These are phyloP conservation scores for Vanrija sp. DNA, from an alignment of 1,284 basidiomycete genomes.

Conservation along the genomic window DNA sequence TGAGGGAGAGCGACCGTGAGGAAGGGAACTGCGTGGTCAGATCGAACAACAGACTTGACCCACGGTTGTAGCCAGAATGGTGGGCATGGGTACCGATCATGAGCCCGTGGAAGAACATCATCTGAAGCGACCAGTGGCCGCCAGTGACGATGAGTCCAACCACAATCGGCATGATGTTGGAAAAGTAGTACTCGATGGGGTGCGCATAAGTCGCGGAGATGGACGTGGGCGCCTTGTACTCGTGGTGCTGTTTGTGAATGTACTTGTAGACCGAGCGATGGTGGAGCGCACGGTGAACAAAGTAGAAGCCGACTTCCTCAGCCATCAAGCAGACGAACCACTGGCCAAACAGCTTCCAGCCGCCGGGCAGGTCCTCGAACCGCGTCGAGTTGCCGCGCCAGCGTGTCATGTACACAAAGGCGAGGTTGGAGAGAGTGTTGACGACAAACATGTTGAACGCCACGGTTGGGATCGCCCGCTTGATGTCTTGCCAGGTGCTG, in stretches of 20 bases:
- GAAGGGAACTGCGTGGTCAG: neutral
- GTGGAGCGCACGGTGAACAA: constrained; percentile 51
- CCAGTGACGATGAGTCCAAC: neutral
- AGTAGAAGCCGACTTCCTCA: neutral
- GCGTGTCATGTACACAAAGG: neutral
- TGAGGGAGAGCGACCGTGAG: neutral
- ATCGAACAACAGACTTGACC: too few species aligned
- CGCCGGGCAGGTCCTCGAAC: neutral
- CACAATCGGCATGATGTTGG: neutral
- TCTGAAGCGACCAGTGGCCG: neutral
- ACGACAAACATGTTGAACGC: neutral
- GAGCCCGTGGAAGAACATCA: neutral
- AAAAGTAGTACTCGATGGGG: neutral
- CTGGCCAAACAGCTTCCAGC: neutral
- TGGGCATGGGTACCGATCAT: neutral
- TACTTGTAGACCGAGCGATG: constrained; percentile 82
- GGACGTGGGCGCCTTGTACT: constrained; percentile 51
- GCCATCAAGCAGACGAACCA: neutral
- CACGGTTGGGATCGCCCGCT: neutral
- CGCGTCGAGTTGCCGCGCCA: neutral
- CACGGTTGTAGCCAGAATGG: neutral
- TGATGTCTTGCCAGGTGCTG: neutral
- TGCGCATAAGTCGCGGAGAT: neutral
- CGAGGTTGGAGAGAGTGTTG: neutral
- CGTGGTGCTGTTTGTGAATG: constrained; percentile 95